Conservation (phyloP, 2,329 filamentous ascomycete genomes). For the Trichoderma atroviride region DNA sequence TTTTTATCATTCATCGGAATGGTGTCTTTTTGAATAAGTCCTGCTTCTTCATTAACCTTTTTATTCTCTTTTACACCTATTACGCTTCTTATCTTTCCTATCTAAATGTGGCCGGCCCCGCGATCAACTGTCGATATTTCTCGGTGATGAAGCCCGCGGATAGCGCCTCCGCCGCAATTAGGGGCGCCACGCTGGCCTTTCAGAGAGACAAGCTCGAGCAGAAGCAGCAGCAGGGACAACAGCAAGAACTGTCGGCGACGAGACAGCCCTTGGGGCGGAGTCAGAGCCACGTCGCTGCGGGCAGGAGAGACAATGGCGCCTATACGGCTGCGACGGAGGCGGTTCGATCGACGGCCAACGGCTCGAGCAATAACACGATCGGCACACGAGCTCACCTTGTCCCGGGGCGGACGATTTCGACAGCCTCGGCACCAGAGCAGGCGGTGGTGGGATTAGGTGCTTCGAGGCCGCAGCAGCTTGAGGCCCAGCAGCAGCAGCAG, state of each 20-base stretch:
- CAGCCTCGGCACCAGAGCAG: conserved; percentile 7
- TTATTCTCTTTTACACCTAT: background rate
- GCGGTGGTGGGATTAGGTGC: background rate
- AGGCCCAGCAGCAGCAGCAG: conserved; percentile 34
- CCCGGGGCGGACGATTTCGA: background rate
- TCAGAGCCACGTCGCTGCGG: background rate
- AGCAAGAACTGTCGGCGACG: background rate
- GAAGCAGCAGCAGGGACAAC: background rate
- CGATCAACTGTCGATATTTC: background rate
- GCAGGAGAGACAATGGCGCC: conserved; percentile 42
- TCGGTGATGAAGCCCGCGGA: conserved; percentile 43
- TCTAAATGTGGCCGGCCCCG: conserved; percentile 29
- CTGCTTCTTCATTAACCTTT: background rate
- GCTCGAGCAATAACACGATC: background rate
- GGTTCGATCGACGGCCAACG: conserved; percentile 32
- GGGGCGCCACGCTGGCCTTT: conserved; percentile 60
- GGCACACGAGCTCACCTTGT: background rate
- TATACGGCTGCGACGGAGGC: conserved; percentile 49
- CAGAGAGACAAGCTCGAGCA: conserved; percentile 36
- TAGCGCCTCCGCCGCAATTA: conserved; percentile 50
- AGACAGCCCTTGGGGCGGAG: background rate
- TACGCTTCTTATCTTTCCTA: background rate
- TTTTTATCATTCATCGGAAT: background rate
- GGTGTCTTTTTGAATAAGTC: conserved; percentile 4
- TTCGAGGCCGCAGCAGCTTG: background rate